Percentiles rank a stretch among this genome's conserved stretches.
These are phyloP conservation scores for Artemisia annua DNA, from an alignment of 129 eudicot genomes.

Conservation along the genomic window DNA sequence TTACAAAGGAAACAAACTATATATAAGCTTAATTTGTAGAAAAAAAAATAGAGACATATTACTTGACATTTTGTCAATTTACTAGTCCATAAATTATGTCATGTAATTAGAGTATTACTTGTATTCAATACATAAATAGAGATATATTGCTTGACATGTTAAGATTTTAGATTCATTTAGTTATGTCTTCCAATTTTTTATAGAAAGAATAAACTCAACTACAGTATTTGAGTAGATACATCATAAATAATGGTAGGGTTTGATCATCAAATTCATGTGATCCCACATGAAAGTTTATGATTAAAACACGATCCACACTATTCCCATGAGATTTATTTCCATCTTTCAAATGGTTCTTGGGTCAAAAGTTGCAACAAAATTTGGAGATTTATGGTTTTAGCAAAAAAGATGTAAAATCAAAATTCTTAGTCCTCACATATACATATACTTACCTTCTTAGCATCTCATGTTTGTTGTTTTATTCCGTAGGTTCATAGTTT, in stretches of 20 bases:
- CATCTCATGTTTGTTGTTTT: not conserved
- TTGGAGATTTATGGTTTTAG: conserved; percentile 1
- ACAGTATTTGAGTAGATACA: conserved; percentile 16
- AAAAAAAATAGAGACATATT: no score
- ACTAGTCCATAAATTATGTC: no score
- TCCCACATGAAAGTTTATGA: conserved; percentile 31
- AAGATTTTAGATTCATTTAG: no score
- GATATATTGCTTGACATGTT: no score
- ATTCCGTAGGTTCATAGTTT: not conserved
- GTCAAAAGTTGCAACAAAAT: conserved; percentile 14
- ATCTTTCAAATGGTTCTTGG: conserved; percentile 10
- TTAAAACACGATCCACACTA: conserved; percentile 24
- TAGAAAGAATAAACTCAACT: not conserved
- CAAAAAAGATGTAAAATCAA: not conserved
- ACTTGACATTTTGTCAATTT: no score
- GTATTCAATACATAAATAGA: no score
- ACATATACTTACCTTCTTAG: not conserved
- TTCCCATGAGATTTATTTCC: conserved; percentile 20
- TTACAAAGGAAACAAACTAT: no score
- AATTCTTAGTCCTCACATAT: not conserved
- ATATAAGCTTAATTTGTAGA: no score
- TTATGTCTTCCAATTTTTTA: not conserved
- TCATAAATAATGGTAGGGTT: conserved; percentile 34
- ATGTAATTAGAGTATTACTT: no score
- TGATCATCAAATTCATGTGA: conserved; percentile 35